Base-by-base conservation (phyloP, 2,329 filamentous ascomycete genomes). In the Elsinoe arachidis region DNA sequence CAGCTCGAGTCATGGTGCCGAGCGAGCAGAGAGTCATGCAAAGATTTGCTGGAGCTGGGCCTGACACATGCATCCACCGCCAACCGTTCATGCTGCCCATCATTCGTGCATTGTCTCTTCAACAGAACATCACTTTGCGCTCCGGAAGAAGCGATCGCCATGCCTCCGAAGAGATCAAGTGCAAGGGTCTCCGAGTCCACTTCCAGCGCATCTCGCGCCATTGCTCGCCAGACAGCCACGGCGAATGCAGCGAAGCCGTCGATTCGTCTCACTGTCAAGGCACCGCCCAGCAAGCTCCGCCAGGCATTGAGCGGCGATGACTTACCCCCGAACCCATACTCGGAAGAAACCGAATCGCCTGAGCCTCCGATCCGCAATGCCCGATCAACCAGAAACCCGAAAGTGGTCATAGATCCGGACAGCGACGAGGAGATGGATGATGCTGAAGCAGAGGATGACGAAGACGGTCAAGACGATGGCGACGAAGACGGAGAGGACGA, bases 231-330 rank as follows among this genome's bases (percentile, higher is more conserved):
- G 49, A 35, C 60, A 33, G 47, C 51, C 11, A 70, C 74, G 56
- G 53, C 73, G 59, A 69, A 74, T 54, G 70, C 72, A 59, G 70
- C 70, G 41, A 73, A 72, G 59, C 73, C 72, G 59, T 75, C 73
- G 53, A 73, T 78, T 57, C 70, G 73, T 57, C 70, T 78, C 59
- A 78, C 75, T 38, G 75, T 78, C 61, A 78, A 78, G 60, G 74
- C 75, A 12, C 73, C 74, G 2, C 76, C 76, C 15, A 74, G 69
- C 67, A 77, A 75, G 66, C 70, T 78, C 21, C 69, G 75, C 56
- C 72, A 78, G 58, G 76, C 74, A 37, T 77, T 73, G 0, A 71
- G 71, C 38, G 71, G 67, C 57, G 62, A 69, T 26, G 64, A 63
- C 7, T 60, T 68, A 2, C 66, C 66, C 21, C 66, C 67, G 21